Conservation (phyloP, 2,329 filamentous ascomycete species). For the Periconia digitata region DNA sequence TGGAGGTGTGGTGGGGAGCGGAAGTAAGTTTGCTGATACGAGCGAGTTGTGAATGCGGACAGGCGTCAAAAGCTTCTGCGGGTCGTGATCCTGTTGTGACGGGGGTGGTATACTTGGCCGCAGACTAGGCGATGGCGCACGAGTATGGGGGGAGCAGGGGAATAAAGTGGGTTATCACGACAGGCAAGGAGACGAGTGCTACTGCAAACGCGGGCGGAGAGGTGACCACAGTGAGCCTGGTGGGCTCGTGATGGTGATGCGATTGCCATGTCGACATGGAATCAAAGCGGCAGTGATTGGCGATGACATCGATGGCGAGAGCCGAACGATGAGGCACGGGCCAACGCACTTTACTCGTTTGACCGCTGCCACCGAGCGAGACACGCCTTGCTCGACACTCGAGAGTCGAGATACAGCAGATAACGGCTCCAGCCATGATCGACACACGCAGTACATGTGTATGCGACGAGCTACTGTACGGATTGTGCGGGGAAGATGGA, state of each 20-base stretch:
- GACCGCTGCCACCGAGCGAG: background rate
- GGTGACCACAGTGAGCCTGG: too few species aligned
- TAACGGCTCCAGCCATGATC: background rate
- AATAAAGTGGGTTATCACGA: background rate
- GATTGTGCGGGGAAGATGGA: background rate
- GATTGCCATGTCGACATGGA: slow-evolving; percentile 2
- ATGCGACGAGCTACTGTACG: too few species aligned
- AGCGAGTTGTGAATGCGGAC: slow-evolving; percentile 10
- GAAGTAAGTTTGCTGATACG: slow-evolving; percentile 4
- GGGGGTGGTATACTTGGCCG: slow-evolving; percentile 4
- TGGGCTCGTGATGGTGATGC: slow-evolving; percentile 1
- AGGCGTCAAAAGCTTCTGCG: background rate
- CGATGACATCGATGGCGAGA: slow-evolving; percentile 15
- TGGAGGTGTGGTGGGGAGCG: slow-evolving; percentile 1
- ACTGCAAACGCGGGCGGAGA: too few species aligned
- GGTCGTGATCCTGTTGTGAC: slow-evolving; percentile 2
- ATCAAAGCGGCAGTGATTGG: slow-evolving; percentile 7
- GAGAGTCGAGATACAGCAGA: background rate
- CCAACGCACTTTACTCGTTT: slow-evolving; percentile 2
- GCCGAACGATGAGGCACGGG: background rate
- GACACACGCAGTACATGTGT: background rate
- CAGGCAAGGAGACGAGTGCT: background rate
- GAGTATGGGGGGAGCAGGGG: background rate
- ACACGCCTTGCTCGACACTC: too few species aligned
- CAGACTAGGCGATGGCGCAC: background rate